These are phyloP conservation scores for Candida gigantensis DNA, from an alignment of 1,139 yeast species.

Conservation along the genomic window DNA sequence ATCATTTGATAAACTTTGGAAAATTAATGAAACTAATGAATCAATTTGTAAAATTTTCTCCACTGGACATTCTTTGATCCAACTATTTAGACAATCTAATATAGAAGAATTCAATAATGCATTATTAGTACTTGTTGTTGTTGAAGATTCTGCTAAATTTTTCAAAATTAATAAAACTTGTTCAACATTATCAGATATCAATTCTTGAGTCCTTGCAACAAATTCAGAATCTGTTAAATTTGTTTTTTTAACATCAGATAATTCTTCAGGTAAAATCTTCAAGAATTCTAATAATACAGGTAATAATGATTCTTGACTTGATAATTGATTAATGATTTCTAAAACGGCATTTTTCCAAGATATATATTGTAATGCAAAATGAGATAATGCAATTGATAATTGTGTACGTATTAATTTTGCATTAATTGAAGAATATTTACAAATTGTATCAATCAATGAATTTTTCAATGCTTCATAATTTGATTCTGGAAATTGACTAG, in stretches of 20 bases:
- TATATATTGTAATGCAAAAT: constrained; percentile 73
- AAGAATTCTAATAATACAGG: constrained; percentile 65
- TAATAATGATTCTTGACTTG: constrained; percentile 23
- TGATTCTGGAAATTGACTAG: constrained; percentile 64
- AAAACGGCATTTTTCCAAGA: constrained; percentile 71
- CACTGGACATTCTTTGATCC: constrained; percentile 86
- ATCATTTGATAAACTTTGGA: constrained; percentile 63
- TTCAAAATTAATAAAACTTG: constrained; percentile 64
- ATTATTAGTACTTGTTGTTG: constrained; percentile 27
- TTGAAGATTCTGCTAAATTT: constrained; percentile 45
- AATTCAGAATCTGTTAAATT: constrained; percentile 84
- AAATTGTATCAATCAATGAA: constrained; percentile 58
- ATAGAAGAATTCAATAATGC: constrained; percentile 38
- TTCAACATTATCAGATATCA: constrained; percentile 68
- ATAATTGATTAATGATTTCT: constrained; percentile 62
- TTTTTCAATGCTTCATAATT: constrained; percentile 58
- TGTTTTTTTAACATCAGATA: constrained; percentile 73
- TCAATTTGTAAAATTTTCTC: constrained; percentile 63
- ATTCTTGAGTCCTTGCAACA: constrained; percentile 57
- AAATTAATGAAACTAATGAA: constrained; percentile 64
- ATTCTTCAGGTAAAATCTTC: constrained; percentile 88
- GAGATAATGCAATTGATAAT: constrained; percentile 77
- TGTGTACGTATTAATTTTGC: constrained; percentile 72
- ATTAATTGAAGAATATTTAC: constrained; percentile 43
- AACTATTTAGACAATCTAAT: constrained; percentile 77